phyloP scores from a whole-genome alignment of 2,329 filamentous ascomycete species.

The Alternaria novae-zelandiae region DNA sequence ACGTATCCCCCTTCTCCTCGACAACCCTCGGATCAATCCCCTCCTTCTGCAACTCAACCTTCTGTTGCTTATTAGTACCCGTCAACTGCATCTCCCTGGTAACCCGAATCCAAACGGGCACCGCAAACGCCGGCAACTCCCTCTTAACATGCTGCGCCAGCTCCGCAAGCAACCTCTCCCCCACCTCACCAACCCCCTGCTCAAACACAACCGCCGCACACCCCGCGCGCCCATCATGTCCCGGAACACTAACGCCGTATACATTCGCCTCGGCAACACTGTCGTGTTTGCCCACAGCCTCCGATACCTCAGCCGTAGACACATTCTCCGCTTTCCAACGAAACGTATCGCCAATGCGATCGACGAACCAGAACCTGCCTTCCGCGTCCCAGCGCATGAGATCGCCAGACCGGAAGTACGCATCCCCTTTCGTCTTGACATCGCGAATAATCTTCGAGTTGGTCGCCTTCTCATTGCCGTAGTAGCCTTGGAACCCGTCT shows the following conservation, averaged over 20 bases:
- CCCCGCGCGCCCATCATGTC: conserved; percentile 53
- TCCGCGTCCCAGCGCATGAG: conserved; percentile 41
- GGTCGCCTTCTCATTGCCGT: conserved; percentile 51
- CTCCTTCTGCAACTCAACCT: conserved; percentile 49
- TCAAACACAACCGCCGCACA: conserved; percentile 52
- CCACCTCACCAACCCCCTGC: background rate
- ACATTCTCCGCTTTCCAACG: conserved; percentile 56
- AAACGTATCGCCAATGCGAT: conserved; percentile 50
- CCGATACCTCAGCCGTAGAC: conserved; percentile 53
- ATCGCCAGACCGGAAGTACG: conserved; percentile 49
- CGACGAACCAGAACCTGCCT: conserved; percentile 47
- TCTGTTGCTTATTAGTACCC: conserved; percentile 57
- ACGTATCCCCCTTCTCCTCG: conserved; percentile 41
- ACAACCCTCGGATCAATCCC: conserved; percentile 51
- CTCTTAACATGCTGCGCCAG: conserved; percentile 47
- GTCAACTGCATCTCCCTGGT: conserved; percentile 51
- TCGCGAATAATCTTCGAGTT: conserved; percentile 42
- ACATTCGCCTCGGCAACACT: conserved; percentile 53
- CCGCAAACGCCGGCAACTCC: conserved; percentile 52
- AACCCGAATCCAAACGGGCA: conserved; percentile 53
- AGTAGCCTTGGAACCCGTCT: conserved; percentile 68
- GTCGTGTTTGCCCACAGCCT: conserved; percentile 48
- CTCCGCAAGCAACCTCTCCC: conserved; percentile 19
- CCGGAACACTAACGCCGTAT: conserved; percentile 54
- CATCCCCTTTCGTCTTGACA: conserved; percentile 45